Evolutionary conservation across 192 early-diverging fungal genomes (phyloP), one percentile per base, ranked within the genome.

Genomic region (Spizellomyces sp.): DNA sequence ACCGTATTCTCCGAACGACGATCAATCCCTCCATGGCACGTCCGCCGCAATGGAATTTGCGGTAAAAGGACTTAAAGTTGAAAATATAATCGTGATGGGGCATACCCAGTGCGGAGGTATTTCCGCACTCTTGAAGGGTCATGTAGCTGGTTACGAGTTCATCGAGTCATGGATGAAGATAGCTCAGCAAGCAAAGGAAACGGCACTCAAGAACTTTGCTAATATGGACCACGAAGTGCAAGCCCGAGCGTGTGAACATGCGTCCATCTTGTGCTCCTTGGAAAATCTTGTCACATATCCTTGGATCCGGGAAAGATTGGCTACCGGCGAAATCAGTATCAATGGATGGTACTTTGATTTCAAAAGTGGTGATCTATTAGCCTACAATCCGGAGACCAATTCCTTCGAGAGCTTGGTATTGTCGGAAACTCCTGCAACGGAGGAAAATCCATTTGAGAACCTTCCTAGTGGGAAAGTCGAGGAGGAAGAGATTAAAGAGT

Each of bases 311-410:
- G 75, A 77, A 5, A 46, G 64, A 14, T 69, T 83, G 7, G 60
- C 67, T 22, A 66, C 52, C 27, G 70, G 69, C 22, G 72, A 69
- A 47, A 77, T 83, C 46, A 76, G 57, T 44, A 71, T 83, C 17
- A 77, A 70, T 62, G 81, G 81, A 14, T 83, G 81, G 81, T 83
- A 79, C 57, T 83, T 83, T 63, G 81, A 83, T 48, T 83, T 83
- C 62, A 75, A 70, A 58, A 68, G 50, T n/a, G 81, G 81, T 4
- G 75, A 77, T 17, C 65, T 83, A 9, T 62, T 77, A 8, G 81
- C 73, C 4, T 76, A 78, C 48, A 61, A 76, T 58, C 78, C 75
- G 17, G 81, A 79, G 5, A 76, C 65, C 8, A 45, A 67, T 8
- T 19, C 67, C 4, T 83, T 83, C 70, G 75, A 79, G 62, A 48